phyloP scores from a whole-genome alignment of 192 early-diverging fungal genomes.

The Gryganskiella cystojenkinii region DNA sequence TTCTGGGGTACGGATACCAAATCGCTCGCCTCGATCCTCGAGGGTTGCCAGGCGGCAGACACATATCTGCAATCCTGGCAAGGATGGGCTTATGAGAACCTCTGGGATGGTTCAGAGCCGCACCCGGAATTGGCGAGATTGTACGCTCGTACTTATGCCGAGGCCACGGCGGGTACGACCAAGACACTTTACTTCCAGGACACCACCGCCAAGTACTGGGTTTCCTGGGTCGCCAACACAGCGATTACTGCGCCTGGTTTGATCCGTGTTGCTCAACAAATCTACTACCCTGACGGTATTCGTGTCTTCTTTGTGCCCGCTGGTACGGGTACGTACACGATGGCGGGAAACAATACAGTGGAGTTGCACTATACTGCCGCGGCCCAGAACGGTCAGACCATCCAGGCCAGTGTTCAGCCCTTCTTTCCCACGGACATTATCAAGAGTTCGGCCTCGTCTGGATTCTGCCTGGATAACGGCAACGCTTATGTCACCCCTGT shows the following conservation, averaged over 20 bases:
- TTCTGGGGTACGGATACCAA: conserved; percentile 55
- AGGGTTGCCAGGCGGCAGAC: background rate
- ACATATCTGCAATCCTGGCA: conserved; percentile 58
- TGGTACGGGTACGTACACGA: conserved; percentile 31
- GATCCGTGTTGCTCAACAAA: conserved; percentile 37
- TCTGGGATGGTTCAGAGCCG: conserved; percentile 33
- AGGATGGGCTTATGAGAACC: conserved; percentile 67
- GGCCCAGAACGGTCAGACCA: conserved; percentile 27
- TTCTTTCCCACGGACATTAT: conserved; percentile 47
- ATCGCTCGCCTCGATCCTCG: conserved; percentile 44
- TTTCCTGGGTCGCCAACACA: conserved; percentile 42
- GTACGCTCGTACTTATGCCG: conserved; percentile 55
- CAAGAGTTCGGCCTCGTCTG: conserved; percentile 32
- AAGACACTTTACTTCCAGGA: conserved; percentile 51
- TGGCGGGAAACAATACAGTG: conserved; percentile 34
- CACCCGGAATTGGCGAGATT: conserved; percentile 30
- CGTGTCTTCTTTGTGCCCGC: conserved; percentile 48
- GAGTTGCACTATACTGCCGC: conserved; percentile 22
- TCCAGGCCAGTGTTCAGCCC: conserved; percentile 49
- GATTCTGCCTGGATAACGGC: conserved; percentile 39
- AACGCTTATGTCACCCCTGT: conserved; percentile 12
- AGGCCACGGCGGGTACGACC: conserved; percentile 51
- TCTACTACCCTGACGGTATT: conserved; percentile 55
- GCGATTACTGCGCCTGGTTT: conserved; percentile 45
- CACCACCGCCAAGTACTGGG: conserved; percentile 45